Evolutionary conservation across 2,329 filamentous ascomycete species (phyloP), one percentile per base, ranked within the genome.

Genomic region (Pyrenophora tritici-repentis): DNA sequence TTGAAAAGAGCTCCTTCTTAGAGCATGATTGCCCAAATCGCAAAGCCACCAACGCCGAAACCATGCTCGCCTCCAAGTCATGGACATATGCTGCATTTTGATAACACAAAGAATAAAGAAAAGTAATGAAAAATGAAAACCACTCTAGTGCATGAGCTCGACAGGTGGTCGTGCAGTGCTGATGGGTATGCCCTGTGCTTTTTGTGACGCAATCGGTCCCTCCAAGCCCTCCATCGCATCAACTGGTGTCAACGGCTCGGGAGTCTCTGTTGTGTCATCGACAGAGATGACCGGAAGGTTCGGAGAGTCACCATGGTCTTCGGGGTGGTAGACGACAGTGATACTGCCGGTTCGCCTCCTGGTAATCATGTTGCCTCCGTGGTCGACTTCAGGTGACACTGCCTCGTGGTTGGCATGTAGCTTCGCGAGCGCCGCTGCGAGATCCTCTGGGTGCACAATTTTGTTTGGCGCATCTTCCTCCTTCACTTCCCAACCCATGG

Each of bases 401-500:
- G 50, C 50, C n/a, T 73, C 67, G 34, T 55, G 52, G 41, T 63
- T 56, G 3, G 78, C 77, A 37, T 79, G 78, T 47, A 87, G 68
- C 51, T 76, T 79, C 13, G 79, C 74, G 43, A 87, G 69, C 13
- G 85, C 85, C 2, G 73, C 68, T 0, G 82, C 83, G 34, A 87
- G 74, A 64, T 87, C 85, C 47, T 81, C 79, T 0, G 85, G 83
- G 62, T 86, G 83, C 7, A 86, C 84, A 50, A 86, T 80, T 70
- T 83, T 86, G 71, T 87, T 87, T 5, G 85, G 85, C 9, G 84
- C 81, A 20, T 83, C 84, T 65, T 87, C 85, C 49, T 81, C 78
- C 53, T 79, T 78, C 75, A 84, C 78, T 67, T 84, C 81, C 85
- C 85, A 87, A 40, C 85, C 85, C 67, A 85, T 81, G 2, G 85